These are phyloP conservation scores for Leishmania arabica DNA, from an alignment of 208 protist genomes.

Conservation along the genomic window DNA sequence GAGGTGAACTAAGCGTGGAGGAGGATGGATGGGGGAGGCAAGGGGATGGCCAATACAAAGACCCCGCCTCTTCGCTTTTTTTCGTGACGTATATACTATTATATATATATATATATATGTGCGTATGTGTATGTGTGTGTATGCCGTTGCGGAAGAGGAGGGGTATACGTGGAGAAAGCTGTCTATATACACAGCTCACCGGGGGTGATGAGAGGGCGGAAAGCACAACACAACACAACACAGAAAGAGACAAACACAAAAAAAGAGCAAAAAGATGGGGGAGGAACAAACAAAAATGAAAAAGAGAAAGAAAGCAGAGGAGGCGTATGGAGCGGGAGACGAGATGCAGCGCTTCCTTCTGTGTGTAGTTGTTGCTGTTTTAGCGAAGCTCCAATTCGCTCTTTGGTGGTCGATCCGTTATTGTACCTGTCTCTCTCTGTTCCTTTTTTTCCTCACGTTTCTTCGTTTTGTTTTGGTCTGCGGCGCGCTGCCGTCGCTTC, in stretches of 20 bases:
- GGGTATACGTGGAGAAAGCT: neutral
- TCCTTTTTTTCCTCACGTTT: no score
- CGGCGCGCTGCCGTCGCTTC: no score
- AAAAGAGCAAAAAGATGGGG: neutral
- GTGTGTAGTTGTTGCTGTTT: no score
- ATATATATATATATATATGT: neutral
- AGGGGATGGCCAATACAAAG: neutral
- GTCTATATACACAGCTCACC: constrained; percentile 3
- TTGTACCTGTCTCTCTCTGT: no score
- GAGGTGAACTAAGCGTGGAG: neutral
- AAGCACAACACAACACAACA: neutral
- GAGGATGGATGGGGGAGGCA: neutral
- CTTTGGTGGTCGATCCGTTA: no score
- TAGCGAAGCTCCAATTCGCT: no score
- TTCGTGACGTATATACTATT: neutral
- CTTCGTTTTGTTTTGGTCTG: no score
- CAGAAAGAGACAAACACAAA: neutral
- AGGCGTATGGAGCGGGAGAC: neutral
- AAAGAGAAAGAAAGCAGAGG: neutral
- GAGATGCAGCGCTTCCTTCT: no score
- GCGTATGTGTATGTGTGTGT: neutral
- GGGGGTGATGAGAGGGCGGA: neutral
- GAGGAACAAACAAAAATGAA: neutral
- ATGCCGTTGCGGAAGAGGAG: neutral
- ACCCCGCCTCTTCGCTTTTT: neutral